Conservation (phyloP, 305 asterid genomes). For the Fraxinus platypoda region DNA sequence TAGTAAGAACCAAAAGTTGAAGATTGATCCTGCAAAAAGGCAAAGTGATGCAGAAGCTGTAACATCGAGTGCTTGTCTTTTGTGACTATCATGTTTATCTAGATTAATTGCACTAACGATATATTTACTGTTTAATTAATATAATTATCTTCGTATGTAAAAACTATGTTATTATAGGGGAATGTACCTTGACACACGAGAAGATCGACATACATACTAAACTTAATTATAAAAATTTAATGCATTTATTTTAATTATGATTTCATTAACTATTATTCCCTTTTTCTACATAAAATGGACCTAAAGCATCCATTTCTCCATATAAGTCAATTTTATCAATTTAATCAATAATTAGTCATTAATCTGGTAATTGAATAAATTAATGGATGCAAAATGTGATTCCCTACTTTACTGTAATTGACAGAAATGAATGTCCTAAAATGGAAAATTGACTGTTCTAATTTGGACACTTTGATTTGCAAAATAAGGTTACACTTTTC, state of each 20-base stretch:
- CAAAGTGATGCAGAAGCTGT: background rate
- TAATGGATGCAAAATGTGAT: background rate
- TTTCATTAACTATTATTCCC: background rate
- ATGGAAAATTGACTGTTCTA: too few species aligned
- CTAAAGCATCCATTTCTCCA: background rate
- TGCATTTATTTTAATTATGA: background rate
- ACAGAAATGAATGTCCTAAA: background rate
- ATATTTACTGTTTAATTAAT: background rate
- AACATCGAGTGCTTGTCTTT: background rate
- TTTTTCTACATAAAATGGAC: background rate
- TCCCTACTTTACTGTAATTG: background rate
- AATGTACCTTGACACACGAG: background rate
- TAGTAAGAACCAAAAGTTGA: conserved; percentile 44
- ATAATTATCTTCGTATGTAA: background rate
- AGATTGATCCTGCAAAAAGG: conserved; percentile 64
- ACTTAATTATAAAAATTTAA: too few species aligned
- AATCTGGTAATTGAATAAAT: background rate
- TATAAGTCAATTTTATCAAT: background rate
- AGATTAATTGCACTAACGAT: background rate
- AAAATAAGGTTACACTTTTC: too few species aligned
- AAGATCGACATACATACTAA: background rate
- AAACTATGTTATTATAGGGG: background rate
- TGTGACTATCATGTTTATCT: background rate
- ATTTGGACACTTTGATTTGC: background rate
- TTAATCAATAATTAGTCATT: background rate